phyloP scores from a whole-genome alignment of 2,329 filamentous ascomycete species.

The Tolypocladium ovalisporum region DNA sequence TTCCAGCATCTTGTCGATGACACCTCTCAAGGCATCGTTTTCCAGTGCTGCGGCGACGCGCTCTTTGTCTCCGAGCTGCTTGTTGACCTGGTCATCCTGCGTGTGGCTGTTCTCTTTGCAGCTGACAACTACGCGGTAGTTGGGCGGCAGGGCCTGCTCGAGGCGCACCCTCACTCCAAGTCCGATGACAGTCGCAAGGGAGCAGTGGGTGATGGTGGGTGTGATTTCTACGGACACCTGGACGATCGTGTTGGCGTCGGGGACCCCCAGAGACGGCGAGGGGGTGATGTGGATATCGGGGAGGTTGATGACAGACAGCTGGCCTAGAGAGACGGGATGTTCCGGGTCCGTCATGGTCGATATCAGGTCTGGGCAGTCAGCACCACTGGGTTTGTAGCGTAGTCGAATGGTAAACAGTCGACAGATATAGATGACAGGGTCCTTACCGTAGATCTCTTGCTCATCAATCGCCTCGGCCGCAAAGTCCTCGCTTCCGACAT shows the following conservation, averaged over 20 bases:
- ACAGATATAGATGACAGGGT: neutral
- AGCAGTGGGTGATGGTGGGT: conserved; percentile 94
- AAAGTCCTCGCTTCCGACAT: conserved; percentile 44
- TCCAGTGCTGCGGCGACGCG: conserved; percentile 88
- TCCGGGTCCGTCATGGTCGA: conserved; percentile 93
- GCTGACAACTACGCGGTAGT: conserved; percentile 82
- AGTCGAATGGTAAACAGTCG: neutral
- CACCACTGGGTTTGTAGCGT: neutral
- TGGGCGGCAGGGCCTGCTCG: conserved; percentile 81
- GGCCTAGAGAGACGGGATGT: conserved; percentile 86
- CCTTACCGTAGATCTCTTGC: conserved; percentile 86
- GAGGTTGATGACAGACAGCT: conserved; percentile 91
- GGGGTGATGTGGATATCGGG: conserved; percentile 72
- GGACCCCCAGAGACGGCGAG: conserved; percentile 24
- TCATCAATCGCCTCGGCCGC: conserved; percentile 80
- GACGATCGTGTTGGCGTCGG: conserved; percentile 46
- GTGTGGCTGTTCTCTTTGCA: conserved; percentile 96
- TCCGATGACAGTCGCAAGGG: conserved; percentile 89
- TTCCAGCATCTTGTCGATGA: conserved; percentile 88
- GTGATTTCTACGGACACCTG: conserved; percentile 82
- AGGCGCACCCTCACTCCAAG: conserved; percentile 84
- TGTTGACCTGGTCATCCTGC: conserved; percentile 91
- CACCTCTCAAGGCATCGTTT: conserved; percentile 79
- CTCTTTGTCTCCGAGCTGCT: conserved; percentile 94
- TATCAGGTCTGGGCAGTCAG: conserved; percentile 60